Conservation (phyloP, 2,329 filamentous ascomycete species). For the Ophiocordyceps camponoti-floridani region DNA sequence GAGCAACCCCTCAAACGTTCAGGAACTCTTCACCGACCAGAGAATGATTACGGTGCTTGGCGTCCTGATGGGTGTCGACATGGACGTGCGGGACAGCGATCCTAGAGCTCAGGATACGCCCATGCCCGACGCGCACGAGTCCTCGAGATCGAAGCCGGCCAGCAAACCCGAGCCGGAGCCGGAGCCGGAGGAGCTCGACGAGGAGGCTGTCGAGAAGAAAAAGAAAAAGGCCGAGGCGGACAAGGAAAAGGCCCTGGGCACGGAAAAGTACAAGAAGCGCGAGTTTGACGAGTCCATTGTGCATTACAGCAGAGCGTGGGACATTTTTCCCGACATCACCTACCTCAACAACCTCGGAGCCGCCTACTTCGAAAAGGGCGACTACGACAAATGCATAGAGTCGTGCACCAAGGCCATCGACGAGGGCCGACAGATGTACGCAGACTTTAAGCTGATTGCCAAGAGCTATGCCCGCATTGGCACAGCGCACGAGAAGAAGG, state of each 20-base stretch:
- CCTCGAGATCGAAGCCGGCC: slow-evolving; percentile 22
- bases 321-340: slow-evolving; percentile 84
- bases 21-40: slow-evolving; percentile 72
- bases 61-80: slow-evolving; percentile 83
- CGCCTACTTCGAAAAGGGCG: slow-evolving; percentile 89
- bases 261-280: slow-evolving; percentile 94
- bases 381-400: slow-evolving; percentile 75
- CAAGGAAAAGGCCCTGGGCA: slow-evolving; percentile 85
- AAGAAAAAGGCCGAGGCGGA: slow-evolving; percentile 88
- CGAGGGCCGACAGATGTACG: slow-evolving; percentile 73
- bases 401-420: slow-evolving; percentile 76
- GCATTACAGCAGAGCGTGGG: slow-evolving; percentile 93
- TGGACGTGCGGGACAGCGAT: slow-evolving; percentile 34
- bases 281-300: slow-evolving; percentile 89
- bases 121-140: slow-evolving; percentile 50
- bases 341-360: slow-evolving; percentile 95
- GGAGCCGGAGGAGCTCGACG: slow-evolving; percentile 54
- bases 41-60: slow-evolving; percentile 88
- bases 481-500: slow-evolving; percentile 78
- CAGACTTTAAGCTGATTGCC: slow-evolving; percentile 96
- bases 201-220: slow-evolving; percentile 68
- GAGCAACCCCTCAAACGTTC: slow-evolving; percentile 62
- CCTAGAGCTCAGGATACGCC: slow-evolving; percentile 39
- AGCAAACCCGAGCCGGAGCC: slow-evolving; percentile 39
- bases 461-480: slow-evolving; percentile 97